Evolutionary conservation across 129 eudicot species (phyloP).

Genomic region (Artemisia tridentata): DNA sequence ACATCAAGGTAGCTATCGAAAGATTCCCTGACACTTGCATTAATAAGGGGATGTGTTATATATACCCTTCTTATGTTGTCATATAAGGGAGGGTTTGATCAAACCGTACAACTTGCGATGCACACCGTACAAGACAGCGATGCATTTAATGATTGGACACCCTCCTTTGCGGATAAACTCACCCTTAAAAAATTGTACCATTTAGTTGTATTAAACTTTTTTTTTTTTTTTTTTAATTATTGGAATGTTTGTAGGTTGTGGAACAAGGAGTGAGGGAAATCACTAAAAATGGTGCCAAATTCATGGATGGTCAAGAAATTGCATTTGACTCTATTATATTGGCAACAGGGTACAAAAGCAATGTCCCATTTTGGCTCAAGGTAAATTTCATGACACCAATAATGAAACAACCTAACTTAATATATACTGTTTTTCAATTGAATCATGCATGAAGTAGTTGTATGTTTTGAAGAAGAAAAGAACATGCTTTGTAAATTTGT

Average conservation of each 20-base stretch:
- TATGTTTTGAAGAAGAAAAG: background rate
- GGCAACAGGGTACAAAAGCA: slow-evolving; percentile 92
- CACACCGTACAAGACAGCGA: too few relatives aligned
- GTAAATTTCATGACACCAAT: slow-evolving; percentile 36
- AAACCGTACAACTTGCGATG: too few relatives aligned
- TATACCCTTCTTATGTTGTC: too few relatives aligned
- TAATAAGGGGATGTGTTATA: too few relatives aligned
- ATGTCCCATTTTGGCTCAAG: slow-evolving; percentile 93
- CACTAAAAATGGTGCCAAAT: slow-evolving; percentile 74
- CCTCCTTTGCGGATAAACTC: too few relatives aligned
- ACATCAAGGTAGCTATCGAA: slow-evolving; percentile 63
- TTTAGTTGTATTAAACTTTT: background rate
- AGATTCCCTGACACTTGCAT: slow-evolving; percentile 26
- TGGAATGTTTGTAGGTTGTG: slow-evolving; percentile 53
- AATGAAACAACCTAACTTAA: background rate
- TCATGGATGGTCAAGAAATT: slow-evolving; percentile 68
- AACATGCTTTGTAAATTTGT: slow-evolving; percentile 8
- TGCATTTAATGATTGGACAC: too few relatives aligned
- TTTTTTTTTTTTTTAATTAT: slow-evolving; percentile 6
- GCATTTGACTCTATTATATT: slow-evolving; percentile 75
- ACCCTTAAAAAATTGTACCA: too few relatives aligned
- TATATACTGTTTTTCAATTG: background rate
- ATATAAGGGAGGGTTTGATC: too few relatives aligned
- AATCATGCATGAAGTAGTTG: slow-evolving; percentile 16
- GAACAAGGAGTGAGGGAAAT: slow-evolving; percentile 68